These are phyloP conservation scores for Strobilomyces echinocephalus DNA, from an alignment of 768 basidiomycete species.

Conservation along the genomic window DNA sequence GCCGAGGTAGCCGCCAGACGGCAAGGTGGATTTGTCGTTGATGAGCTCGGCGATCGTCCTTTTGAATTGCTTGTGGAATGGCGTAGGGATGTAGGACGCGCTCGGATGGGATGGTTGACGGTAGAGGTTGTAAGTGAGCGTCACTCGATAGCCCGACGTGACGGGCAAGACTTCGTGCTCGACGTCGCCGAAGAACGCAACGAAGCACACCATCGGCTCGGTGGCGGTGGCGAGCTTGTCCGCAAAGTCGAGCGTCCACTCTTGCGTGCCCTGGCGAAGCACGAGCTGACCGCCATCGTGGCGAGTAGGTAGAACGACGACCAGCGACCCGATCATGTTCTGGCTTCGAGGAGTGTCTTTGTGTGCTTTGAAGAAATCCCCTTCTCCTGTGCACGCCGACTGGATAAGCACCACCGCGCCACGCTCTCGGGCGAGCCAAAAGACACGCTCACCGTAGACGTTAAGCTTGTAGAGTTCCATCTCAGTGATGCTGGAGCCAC, in stretches of 20 bases:
- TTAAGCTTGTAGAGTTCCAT: not conserved
- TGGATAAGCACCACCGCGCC: not conserved
- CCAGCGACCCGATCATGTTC: constrained; percentile 49
- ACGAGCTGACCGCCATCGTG: constrained; percentile 13
- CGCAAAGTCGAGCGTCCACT: constrained; percentile 4
- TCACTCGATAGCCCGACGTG: constrained; percentile 39
- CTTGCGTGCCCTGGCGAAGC: constrained; percentile 1
- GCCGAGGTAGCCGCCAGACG: constrained; percentile 6
- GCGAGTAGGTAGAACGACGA: constrained; percentile 43
- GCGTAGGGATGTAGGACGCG: not conserved
- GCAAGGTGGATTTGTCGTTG: constrained; percentile 1
- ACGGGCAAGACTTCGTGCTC: constrained; percentile 43
- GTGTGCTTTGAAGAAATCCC: constrained; percentile 9
- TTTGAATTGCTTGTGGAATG: not conserved
- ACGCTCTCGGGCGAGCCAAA: not conserved
- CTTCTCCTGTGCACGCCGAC: too few relatives aligned
- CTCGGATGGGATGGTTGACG: not conserved
- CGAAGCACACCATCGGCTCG: constrained; percentile 25
- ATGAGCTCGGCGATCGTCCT: not conserved
- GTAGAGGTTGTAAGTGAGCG: constrained; percentile 40
- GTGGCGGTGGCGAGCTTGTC: not conserved
- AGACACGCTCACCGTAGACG: not conserved
- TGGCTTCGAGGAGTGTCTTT: constrained; percentile 33
- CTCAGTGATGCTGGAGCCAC: not conserved
- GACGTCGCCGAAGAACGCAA: constrained; percentile 40